A percentile compares a stretch with the other conserved stretches of the same genome.
These are phyloP conservation scores for Amanita fuliginea DNA, from an alignment of 768 basidiomycete genomes.

Conservation along the genomic window DNA sequence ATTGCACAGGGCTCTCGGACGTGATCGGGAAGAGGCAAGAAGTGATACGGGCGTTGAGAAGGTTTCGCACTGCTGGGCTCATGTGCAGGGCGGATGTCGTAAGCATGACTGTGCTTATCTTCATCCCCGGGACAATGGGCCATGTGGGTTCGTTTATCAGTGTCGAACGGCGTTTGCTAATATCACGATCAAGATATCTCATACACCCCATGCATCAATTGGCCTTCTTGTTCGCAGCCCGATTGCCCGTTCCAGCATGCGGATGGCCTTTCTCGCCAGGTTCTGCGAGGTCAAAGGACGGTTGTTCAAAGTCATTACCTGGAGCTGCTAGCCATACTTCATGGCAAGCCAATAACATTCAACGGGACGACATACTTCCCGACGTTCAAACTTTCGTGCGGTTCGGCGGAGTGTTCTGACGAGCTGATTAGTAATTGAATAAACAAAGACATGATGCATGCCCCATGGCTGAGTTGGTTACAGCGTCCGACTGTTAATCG, in stretches of 20 bases:
- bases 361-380: slow-evolving; percentile 3
- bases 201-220: slow-evolving; percentile 4
- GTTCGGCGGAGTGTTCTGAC: too few relatives aligned
- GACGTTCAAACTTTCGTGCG: background rate
- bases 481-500: slow-evolving; percentile 72
- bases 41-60: slow-evolving; percentile 4
- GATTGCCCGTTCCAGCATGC: slow-evolving; percentile 3
- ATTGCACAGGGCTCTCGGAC: slow-evolving; percentile 11
- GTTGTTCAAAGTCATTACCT: background rate
- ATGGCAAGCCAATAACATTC: background rate
- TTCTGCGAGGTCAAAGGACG: background rate
- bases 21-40: slow-evolving; percentile 5
- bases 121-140: background rate
- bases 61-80: slow-evolving; percentile 6
- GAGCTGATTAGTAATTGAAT: background rate
- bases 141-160: background rate
- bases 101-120: background rate
- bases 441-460: slow-evolving; percentile 16
- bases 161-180: background rate
- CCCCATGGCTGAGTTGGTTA: slow-evolving; percentile 74
- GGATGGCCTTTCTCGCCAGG: background rate
- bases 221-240: background rate
- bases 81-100: slow-evolving; percentile 2
- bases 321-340: background rate
- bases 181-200: background rate